Base-by-base conservation (phyloP, 345 rosid genomes). In the Garcia nutans region DNA sequence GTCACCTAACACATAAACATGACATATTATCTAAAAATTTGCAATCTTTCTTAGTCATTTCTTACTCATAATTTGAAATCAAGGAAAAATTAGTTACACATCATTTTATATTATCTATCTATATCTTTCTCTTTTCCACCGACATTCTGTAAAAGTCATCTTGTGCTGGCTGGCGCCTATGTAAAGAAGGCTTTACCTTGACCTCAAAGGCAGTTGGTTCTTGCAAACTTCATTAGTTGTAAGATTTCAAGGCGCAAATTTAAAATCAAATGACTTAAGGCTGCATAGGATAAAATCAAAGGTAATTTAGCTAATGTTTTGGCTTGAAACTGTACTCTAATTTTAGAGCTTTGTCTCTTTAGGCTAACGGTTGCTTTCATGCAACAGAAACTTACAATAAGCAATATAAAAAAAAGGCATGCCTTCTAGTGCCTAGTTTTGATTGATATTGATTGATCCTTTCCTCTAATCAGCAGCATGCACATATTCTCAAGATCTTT, bases 131-230 rank as follows among this genome's bases (percentile, higher is more conserved):
- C 26, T 54, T 5, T 70, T 47, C 37, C 37, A 13, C 47, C 16
- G 2, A 8, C 5, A 10, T 13, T 10, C 33, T 17, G 45, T 17
- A 33, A 16, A 55, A 28, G 12, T 57, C 62, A 19, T 55, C 62
- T 55, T 20, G 10, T 52, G 12, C 41, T 28, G 13, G 60, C 42
- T 24, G 19, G 57, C 11, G 44, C 26, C 42, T 42, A 23, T 23
- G 17, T 45, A 9, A 72, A 60, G 20, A 2, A 17, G 75, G 37
- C 75, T 13, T 60, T 72, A 31, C 33, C 75, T 72, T 59, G 57
- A 45, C 65, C 55, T 71, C 12, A 71, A 57, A 59, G 56, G 42
- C 52, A 16, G 44, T 17, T 44, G 19, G 11, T 24, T 24, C 26
- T 45, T 28, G 26, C 24, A 45, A 41, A 20, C 65, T 60, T 60